Base-by-base conservation (phyloP, 495 filamentous ascomycete genomes). In the Parachaetomium inaequale region DNA sequence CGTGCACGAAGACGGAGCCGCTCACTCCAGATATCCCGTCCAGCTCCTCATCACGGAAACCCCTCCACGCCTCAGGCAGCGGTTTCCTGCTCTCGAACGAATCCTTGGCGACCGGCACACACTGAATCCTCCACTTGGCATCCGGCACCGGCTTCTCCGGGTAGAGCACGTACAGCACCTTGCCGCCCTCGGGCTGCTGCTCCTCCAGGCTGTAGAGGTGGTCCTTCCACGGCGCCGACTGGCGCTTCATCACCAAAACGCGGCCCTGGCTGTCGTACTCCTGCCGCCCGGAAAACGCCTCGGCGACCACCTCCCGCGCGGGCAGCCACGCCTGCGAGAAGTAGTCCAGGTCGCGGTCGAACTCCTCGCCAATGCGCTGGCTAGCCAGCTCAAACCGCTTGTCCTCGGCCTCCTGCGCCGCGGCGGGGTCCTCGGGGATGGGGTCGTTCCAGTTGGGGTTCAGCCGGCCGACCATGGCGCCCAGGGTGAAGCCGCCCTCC, bases 91-190 rank as follows among this genome's bases (percentile, higher is more conserved):
- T 96, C 74, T 90, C 81, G 71, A 98, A 98, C 59, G 90, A 93
- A 63, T 88, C 86, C 73, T 88, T 87, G 62, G 82, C 83, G 25
- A 86, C 83, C 7, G 90, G 86, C 14, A 98, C 94, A 60, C 88
- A 87, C 74, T 97, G 93, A 59, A 98, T 85, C 56, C 94, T 87
- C 94, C 94, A 98, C 74, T 91, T 93, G 54, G 87, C 76, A 32
- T 82, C 89, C 52, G 84, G 80, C 3, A 77, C 74, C 5, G 82
- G 79, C 63, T 80, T 87, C 79, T 98, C 95, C 1, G 91, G 87
- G 77, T 97, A 98, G 2, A 98, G 80, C n/a, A 95, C 93, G 74
- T 96, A 98, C n/a, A 91, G 76, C 6, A 91, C 84, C 69, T 86
- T 76, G 34, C 81, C 78, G 0, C 75, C 73, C 12, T 73, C 74